Base-by-base conservation (phyloP, 495 filamentous ascomycete species). In the Aspergillus incahuasiensis region DNA sequence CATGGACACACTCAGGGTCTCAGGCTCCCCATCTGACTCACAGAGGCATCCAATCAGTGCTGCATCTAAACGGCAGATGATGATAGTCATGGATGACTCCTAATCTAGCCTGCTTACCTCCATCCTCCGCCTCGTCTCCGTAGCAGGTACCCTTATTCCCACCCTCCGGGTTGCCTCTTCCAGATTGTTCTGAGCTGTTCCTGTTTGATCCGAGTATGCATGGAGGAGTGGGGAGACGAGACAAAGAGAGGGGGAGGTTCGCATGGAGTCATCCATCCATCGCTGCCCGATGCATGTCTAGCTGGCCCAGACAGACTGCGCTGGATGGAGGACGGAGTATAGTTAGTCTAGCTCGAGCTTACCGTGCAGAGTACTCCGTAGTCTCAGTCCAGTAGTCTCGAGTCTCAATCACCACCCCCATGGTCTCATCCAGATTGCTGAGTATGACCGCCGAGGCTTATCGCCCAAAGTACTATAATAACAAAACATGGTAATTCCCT, bases 1-100 rank as follows among this genome's bases (percentile, higher is more conserved):
- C 19, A 44, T 44, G 43, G 43, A 25, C 43, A 28, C 24, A 15
- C 21, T 46, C 43, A 28, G 43, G n/a, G 13, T 46, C 21, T 25
- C 43, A 46, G 43, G 21, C 43, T 46, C 24, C 25, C 30, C 55
- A 48, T 58, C 49, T 58, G 56, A 54, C 50, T 58, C 56, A 54
- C 49, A 49, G 56, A 21, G 44, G 56, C 43, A 54, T 48, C 56
- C 56, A 58, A 58, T 58, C 56, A 53, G 20, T 12, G 39, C 20
- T 35, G 11, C 38, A 35, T 48, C 25, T 25, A 42, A 40, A 28
- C 41, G 20, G 9, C 30, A 22, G 48, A 41, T 49, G 28, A 18
- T 28, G 32, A 35, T 35, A 2, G 13, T 35, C 13, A 15, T 35
- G 12, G 32, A 35, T 35, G 32, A 35, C 32, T 8, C 8, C 25